Evolutionary conservation across 2,329 filamentous ascomycete species (phyloP), one percentile per base, ranked within the genome.

Genomic region (Phialophora macrospora): DNA sequence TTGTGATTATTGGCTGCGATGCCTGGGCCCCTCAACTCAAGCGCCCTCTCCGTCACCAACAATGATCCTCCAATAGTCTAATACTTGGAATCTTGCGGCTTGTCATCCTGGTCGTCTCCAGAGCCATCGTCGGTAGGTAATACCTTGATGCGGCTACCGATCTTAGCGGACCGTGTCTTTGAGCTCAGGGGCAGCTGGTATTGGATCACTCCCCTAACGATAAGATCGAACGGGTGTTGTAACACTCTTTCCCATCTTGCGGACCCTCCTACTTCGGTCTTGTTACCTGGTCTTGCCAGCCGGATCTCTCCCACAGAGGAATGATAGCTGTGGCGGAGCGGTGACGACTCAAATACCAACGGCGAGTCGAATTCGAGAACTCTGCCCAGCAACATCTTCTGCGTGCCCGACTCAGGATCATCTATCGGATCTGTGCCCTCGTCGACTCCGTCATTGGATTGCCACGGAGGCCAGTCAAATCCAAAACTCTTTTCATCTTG

Each of bases 361-460:
- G 93, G 89, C 61, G 92, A 96, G 76, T 97, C 92, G 73, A 98
- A 95, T 68, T 88, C 85, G 67, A 89, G 88, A 44, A 98, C 92
- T 41, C 90, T 91, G 32, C 95, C 95, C n/a, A 99, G 87, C 38
- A 96, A 84, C 86, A 98, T 93, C 63, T 93, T 97, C 55, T 92
- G 91, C 20, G 80, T 80, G n/a, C 75, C 84, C 1, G 83, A 82
- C 62, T 89, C 86, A 2, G 81, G 79, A 69, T 90, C 86, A n/a
- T 86, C 83, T 3, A 88, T 86, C 1, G 87, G 85, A 74, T 92
- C 88, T 1, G 82, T 86, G 56, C 84, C 84, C 73, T 83, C 80
- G 71, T 87, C 85, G 12, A 83, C 76, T 3, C 78, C 78, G 54
- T 75, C 79, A 3, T 66, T 32, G 11, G 67, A 63, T 52, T 69